A percentile compares a stretch with the other conserved stretches of the same genome.
Evolutionary conservation across 768 basidiomycete species (phyloP).

Genomic region (Panaeolus cyanescens): DNA sequence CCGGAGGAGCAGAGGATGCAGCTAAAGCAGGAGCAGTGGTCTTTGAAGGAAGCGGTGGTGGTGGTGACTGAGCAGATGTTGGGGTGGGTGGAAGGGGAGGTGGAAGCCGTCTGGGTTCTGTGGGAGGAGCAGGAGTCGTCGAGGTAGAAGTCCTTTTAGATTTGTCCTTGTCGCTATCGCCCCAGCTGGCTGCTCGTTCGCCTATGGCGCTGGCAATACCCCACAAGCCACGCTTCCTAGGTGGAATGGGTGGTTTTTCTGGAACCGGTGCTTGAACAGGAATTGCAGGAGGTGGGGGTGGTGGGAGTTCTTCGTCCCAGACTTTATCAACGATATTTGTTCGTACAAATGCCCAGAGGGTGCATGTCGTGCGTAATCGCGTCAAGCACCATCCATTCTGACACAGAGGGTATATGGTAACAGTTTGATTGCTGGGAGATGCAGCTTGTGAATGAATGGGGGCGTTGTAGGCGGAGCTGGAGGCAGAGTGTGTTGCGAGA

Average conservation of each 20-base stretch:
- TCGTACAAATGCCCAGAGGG: conserved; percentile 87
- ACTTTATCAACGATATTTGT: conserved; percentile 80
- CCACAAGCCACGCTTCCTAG: conserved; percentile 65
- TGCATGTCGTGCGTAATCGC: conserved; percentile 84
- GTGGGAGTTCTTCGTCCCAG: conserved; percentile 81
- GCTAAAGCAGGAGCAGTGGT: conserved; percentile 6
- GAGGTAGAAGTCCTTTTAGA: conserved; percentile 20
- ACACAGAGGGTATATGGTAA: conserved; percentile 78
- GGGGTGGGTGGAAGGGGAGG: conserved; percentile 11
- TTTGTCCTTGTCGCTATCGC: conserved; percentile 41
- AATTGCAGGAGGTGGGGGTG: conserved; percentile 33
- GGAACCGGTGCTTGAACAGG: conserved; percentile 13
- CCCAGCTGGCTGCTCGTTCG: conserved; percentile 62
- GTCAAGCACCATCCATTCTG: conserved; percentile 83
- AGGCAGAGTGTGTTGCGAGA: conserved; percentile 14
- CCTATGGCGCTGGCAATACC: conserved; percentile 66
- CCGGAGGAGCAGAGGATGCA: conserved; percentile 7
- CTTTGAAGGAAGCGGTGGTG: conserved; percentile 22
- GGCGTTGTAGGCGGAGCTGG: conserved; percentile 14
- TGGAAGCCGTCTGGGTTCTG: conserved; percentile 35
- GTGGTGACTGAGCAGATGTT: conserved; percentile 24
- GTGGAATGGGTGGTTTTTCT: conserved; percentile 64
- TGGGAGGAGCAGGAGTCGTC: conserved; percentile 33
- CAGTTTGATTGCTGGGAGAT: conserved; percentile 26
- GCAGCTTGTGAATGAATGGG: conserved; percentile 19